Evolutionary conservation across 192 early-diverging fungal species (phyloP).

Genomic region (Coemansia sp.): DNA sequence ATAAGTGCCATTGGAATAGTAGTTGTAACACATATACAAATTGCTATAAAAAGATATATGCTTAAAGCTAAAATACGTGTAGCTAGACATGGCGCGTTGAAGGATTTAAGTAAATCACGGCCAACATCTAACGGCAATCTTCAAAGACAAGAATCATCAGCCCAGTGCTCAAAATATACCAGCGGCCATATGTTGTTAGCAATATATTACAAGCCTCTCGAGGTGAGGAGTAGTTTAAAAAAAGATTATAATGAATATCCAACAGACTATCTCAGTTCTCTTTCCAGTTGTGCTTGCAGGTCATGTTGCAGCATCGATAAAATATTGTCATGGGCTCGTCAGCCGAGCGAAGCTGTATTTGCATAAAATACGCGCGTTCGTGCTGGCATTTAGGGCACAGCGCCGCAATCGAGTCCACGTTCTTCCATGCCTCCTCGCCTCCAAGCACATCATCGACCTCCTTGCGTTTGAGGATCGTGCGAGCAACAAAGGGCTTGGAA

Average conservation of each 20-base stretch:
- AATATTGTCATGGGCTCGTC: slow-evolving; percentile 96
- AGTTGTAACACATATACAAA: too few species aligned
- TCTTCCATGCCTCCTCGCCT: slow-evolving; percentile 85
- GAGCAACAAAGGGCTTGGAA: slow-evolving; percentile 59
- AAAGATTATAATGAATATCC: too few species aligned
- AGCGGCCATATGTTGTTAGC: neutral
- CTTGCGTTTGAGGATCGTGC: slow-evolving; percentile 73
- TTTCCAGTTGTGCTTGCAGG: slow-evolving; percentile 71
- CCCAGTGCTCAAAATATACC: neutral
- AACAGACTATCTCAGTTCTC: slow-evolving; percentile 49
- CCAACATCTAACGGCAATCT: neutral
- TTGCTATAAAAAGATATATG: too few species aligned
- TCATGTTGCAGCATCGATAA: slow-evolving; percentile 76
- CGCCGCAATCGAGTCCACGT: slow-evolving; percentile 66
- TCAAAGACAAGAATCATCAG: too few species aligned
- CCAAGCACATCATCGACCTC: slow-evolving; percentile 93
- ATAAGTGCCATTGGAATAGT: too few species aligned
- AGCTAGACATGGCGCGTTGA: neutral
- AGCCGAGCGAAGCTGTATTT: slow-evolving; percentile 87
- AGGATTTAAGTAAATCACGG: neutral
- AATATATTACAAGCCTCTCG: too few species aligned
- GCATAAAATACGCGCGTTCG: slow-evolving; percentile 74
- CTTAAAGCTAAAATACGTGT: slow-evolving; percentile 49
- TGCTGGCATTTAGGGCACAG: slow-evolving; percentile 70
- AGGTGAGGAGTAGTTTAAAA: too few species aligned